Evolutionary conservation across 2,329 filamentous ascomycete species (phyloP).

Genomic region (Cadophora gregata): DNA sequence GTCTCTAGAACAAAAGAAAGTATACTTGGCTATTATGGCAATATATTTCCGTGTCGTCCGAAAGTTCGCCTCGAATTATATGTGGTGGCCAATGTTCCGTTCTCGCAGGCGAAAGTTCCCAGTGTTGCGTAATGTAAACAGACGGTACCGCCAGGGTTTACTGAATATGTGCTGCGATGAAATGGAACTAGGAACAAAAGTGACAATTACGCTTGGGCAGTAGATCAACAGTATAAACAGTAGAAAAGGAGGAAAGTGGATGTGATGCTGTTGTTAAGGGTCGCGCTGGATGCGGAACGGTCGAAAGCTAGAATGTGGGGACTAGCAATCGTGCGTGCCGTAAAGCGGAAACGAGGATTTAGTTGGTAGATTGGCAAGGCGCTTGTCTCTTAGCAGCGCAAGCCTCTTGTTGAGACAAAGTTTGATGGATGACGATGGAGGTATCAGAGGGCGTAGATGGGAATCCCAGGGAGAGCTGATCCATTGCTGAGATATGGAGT

Average conservation of each 20-base stretch:
- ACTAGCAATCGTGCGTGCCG: slow-evolving; percentile 33
- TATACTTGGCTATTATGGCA: slow-evolving; percentile 22
- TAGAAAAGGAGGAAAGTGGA: slow-evolving; percentile 28
- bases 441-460: slow-evolving; percentile 6
- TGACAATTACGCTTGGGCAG: slow-evolving; percentile 29
- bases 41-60: slow-evolving; percentile 2
- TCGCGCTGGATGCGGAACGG: slow-evolving; percentile 28
- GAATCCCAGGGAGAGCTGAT: slow-evolving; percentile 11
- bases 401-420: slow-evolving; percentile 26
- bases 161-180: slow-evolving; percentile 31
- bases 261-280: slow-evolving; percentile 31
- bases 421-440: slow-evolving; percentile 25
- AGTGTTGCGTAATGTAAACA: slow-evolving; percentile 31
- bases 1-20: slow-evolving; percentile 32
- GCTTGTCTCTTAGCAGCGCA: slow-evolving; percentile 35
- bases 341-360: slow-evolving; percentile 33
- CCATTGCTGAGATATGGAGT: slow-evolving; percentile 21
- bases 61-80: slow-evolving; percentile 29
- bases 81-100: slow-evolving; percentile 30
- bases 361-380: slow-evolving; percentile 30
- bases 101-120: slow-evolving; percentile 34
- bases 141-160: slow-evolving; percentile 41
- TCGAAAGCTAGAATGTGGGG: slow-evolving; percentile 36
- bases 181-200: slow-evolving; percentile 26
- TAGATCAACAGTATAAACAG: slow-evolving; percentile 25